Evolutionary conservation across 441 rosid genomes (phyloP).

Genomic region (Sinapis alba): DNA sequence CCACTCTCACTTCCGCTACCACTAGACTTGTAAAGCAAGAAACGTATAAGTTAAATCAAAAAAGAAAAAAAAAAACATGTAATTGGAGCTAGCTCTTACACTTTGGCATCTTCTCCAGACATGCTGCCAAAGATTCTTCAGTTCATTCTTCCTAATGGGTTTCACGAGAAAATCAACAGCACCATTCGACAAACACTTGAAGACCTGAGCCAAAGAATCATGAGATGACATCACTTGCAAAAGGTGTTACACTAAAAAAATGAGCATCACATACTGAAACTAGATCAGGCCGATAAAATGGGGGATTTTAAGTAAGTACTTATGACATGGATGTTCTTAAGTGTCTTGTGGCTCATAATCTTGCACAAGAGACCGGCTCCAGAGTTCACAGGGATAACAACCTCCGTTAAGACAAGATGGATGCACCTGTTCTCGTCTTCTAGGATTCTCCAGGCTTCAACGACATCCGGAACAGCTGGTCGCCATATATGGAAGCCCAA

Average conservation of each 20-base stretch:
- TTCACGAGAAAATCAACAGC: conserved; percentile 91
- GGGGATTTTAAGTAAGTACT: conserved; percentile 49
- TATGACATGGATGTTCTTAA: conserved; percentile 72
- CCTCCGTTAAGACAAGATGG: conserved; percentile 79
- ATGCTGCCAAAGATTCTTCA: conserved; percentile 69
- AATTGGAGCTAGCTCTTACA: conserved; percentile 48
- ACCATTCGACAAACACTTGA: conserved; percentile 84
- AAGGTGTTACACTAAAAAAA: conserved; percentile 16
- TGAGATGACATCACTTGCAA: conserved; percentile 89
- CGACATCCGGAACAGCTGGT: conserved; percentile 43
- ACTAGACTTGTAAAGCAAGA: conserved; percentile 49
- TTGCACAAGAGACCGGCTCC: conserved; percentile 73
- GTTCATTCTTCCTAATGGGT: conserved; percentile 86
- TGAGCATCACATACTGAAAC: conserved; percentile 22
- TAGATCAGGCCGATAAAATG: not conserved
- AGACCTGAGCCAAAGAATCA: conserved; percentile 83
- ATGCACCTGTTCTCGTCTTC: conserved; percentile 62
- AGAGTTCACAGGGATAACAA: conserved; percentile 64
- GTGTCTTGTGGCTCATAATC: conserved; percentile 74
- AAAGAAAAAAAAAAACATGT: conserved; percentile 3
- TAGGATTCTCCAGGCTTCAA: conserved; percentile 74
- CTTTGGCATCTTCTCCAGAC: conserved; percentile 84
- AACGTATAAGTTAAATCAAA: not conserved
- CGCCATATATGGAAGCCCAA: too few relatives aligned
- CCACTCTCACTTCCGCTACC: conserved; percentile 69